Base-by-base conservation (phyloP, 140 eudicot genomes). In the Anethum foeniculum region DNA sequence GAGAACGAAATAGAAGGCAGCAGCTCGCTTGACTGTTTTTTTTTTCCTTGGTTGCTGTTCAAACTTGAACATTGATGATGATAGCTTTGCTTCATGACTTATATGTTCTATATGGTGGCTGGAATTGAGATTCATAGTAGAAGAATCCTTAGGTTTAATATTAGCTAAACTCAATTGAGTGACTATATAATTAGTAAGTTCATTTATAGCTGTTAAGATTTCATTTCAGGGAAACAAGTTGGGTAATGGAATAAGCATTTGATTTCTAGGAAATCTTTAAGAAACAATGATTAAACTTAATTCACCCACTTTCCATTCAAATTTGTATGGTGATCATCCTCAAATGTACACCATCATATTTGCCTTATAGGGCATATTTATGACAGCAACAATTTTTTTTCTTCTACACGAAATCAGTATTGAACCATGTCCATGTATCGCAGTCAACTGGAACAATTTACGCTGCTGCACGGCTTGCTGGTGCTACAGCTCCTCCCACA, bases 401-500 rank as follows among this genome's bases (percentile, higher is more conserved):
- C n/a, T 5, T 41, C 28, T 27, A 23, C 41, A 80, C 8, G 34
- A 71, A 62, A 71, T 36, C 43, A 30, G n/a, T 68, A 7, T 16
- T 32, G 41, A 68, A 62, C 71, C n/a, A n/a, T 77, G 34, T 67
- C 81, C 32, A 5, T 81, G 46, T 79, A 52, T 7, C 81, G 90
- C 93, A 93, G 98, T 85, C 98, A 7, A 93, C 95, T 14, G 98
- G 93, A 81, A 84, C 98, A 5, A 86, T 93, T 83, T 86, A 81
- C 39, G 98, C 98, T 21, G 93, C 96, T 8, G 83, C 96, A 49
- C 88, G 98, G 60, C 90, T 93, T 36, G 81, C 98, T 18, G 98
- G 98, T 68, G 98, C 98, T 28, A 91, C 97, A 71, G 85, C 87
- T 13, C 98, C 98, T 84, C 98, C 97, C 43, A 86, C 85, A 4